These are phyloP conservation scores for Copromyces sp. DNA, from an alignment of 495 filamentous ascomycete species.

Conservation along the genomic window DNA sequence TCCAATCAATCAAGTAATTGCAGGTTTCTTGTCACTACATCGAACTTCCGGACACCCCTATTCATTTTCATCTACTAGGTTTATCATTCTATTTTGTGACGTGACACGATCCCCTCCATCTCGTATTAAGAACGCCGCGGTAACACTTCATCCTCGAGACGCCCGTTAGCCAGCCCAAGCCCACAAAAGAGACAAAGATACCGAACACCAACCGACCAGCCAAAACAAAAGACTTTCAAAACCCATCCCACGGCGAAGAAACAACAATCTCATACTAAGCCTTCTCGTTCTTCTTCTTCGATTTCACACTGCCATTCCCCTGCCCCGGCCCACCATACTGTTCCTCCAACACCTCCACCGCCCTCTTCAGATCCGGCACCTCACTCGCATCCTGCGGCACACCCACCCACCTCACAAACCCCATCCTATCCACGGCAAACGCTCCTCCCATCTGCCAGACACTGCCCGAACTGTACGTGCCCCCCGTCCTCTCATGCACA, in stretches of 20 bases:
- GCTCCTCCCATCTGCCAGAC: constrained; percentile 49
- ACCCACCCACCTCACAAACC: constrained; percentile 38
- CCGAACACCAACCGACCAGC: not conserved
- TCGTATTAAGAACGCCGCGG: not conserved
- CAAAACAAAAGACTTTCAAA: not conserved
- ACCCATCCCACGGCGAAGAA: constrained; percentile 1
- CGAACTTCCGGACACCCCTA: not conserved
- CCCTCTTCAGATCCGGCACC: constrained; percentile 39
- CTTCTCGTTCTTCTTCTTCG: constrained; percentile 1
- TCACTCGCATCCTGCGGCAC: constrained; percentile 36
- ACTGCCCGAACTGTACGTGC: constrained; percentile 6
- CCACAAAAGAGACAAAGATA: not conserved
- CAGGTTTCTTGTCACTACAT: no score
- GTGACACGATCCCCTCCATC: no score
- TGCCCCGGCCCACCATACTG: constrained; percentile 13
- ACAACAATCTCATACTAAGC: constrained; percentile 11
- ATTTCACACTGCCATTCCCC: constrained; percentile 30
- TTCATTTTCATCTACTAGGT: not conserved
- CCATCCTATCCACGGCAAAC: constrained; percentile 43
- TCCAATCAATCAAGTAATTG: no score
- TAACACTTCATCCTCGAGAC: not conserved
- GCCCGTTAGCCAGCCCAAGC: not conserved
- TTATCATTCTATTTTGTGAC: not conserved
- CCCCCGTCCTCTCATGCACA: not conserved
- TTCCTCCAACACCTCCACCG: constrained; percentile 23